Base-by-base conservation (phyloP, 805 yeast genomes). In the Ogataea polymorpha region DNA sequence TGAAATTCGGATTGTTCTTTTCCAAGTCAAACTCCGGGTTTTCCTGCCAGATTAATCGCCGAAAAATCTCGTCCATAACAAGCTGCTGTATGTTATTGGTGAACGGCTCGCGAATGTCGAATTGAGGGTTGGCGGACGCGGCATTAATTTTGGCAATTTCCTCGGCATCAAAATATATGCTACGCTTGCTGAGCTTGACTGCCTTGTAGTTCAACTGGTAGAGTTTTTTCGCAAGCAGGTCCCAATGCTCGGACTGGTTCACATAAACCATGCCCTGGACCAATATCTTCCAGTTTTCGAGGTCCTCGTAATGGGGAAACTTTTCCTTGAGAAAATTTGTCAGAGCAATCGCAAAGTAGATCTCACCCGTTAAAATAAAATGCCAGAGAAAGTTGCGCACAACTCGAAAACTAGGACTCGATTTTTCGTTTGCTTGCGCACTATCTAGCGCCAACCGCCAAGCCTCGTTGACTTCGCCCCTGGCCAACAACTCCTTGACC, bases 271-370 rank as follows among this genome's bases (percentile, higher is more conserved):
- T 15, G 13, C 41, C 12, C 21, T 35, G 32, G 11, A 40, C 15
- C 26, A 42, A 26, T 32, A 23, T 35, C 29, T 24, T 30, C 45
- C 49, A 45, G 20, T 35, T 41, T 5, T 38, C 31, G 10, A 14
- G 39, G 23, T 41, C 48, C 25, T 48, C 46, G 23, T 32, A 41
- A 12, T 31, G 31, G 5, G 45, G 45, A 25, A 13, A 43, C 10
- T 20, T 5, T n/a, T 12, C 13, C 12, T 38, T 32, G 5, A 48
- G 16, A 23, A 33, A 39, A 18, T 50, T 44, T 12, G 39, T 38
- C 35, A 50, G 23, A 6, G 54, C 54, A 15, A 48, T 39, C 11
- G 50, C 45, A 28, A 37, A 35, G 36, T 48, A 45, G 21, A 48
- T 24, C 23, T 50, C 42, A 14, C 37, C 39, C 10, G 35, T 40